Base-by-base conservation (phyloP, 177 flowering plant genomes). In the Vitis hybrid region DNA sequence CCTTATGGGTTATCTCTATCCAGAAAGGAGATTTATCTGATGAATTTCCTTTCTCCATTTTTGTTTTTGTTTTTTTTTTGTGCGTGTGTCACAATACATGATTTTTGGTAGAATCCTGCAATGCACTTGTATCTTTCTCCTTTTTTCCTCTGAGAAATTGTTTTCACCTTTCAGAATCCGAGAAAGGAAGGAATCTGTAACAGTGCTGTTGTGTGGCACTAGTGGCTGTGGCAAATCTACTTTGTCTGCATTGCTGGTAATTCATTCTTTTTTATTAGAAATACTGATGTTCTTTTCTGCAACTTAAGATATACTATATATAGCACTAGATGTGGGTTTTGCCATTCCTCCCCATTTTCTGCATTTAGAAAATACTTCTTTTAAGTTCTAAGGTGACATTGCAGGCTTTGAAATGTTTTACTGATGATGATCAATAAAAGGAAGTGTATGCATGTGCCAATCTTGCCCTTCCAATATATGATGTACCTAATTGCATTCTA, bases 171-270 rank as follows among this genome's bases (percentile, higher is more conserved):
- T 35, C 87, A 95, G 99, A 81, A 82, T 95, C 60, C 86, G 98
- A 68, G 98, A 93, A 79, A 89, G 86, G 85, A 95, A 88, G 86
- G 99, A 92, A 84, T 93, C 98, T 67, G 87, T 91, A 62, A 93
- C 99, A 27, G 87, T 93, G 66, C 80, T 95, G 70, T 79, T 95
- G 73, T 95, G 98, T 79, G 98, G 99, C 58, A 92, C 99, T 50
- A 95, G 98, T 81, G 98, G 98, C 75, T 93, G 97, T 81, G 99
- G 98, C 61, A 95, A 95, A 75, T 95, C 99, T 81, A 95, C 99
- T 24, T 84, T 95, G 78, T 95, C 98, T 51, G 89, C 99, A 4
- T 79, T 95, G 83, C 94, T 95, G 98, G 99, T 93, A 93, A 66
- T 4, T 59, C 4, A 60, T 6, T 72, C 59, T 63, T 60, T 57